Conservation (phyloP, 257 asterid genomes). For the Voacanga thouarsii region DNA sequence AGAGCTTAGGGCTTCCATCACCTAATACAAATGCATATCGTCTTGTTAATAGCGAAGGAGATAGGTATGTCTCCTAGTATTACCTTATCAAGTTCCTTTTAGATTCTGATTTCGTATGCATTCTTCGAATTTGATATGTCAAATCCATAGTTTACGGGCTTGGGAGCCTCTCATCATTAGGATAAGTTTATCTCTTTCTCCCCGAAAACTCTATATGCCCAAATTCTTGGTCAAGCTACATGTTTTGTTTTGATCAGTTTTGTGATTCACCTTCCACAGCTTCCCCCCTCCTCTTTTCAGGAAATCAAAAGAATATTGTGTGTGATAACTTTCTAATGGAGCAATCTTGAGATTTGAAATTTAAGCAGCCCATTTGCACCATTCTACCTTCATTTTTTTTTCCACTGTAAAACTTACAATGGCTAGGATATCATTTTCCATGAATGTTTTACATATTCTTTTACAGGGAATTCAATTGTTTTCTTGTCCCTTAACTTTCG, state of each 20-base stretch:
- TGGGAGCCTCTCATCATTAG: not conserved
- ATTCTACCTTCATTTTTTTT: too few species aligned
- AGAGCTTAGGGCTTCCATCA: constrained; percentile 76
- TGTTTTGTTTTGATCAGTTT: not conserved
- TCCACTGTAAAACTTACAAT: too few species aligned
- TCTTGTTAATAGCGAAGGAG: constrained; percentile 96
- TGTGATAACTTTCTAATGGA: not conserved
- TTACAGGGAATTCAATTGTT: not conserved
- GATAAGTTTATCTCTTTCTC: not conserved
- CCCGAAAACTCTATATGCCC: too few species aligned
- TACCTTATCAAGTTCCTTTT: not conserved
- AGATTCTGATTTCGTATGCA: too few species aligned
- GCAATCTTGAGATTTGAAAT: not conserved
- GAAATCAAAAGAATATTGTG: not conserved
- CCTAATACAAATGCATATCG: constrained; percentile 74
- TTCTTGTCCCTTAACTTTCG: too few species aligned
- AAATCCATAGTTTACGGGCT: not conserved
- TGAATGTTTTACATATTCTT: not conserved
- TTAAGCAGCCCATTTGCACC: not conserved
- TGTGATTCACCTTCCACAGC: not conserved
- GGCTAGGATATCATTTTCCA: not conserved
- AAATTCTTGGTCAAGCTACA: not conserved
- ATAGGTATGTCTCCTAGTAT: constrained; percentile 42
- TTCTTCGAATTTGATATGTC: not conserved
- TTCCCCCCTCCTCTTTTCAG: not conserved